Evolutionary conservation across 1,284 basidiomycete species (phyloP), one percentile per base, ranked within the genome.

Genomic region (Cryptococcus deneoformans): DNA sequence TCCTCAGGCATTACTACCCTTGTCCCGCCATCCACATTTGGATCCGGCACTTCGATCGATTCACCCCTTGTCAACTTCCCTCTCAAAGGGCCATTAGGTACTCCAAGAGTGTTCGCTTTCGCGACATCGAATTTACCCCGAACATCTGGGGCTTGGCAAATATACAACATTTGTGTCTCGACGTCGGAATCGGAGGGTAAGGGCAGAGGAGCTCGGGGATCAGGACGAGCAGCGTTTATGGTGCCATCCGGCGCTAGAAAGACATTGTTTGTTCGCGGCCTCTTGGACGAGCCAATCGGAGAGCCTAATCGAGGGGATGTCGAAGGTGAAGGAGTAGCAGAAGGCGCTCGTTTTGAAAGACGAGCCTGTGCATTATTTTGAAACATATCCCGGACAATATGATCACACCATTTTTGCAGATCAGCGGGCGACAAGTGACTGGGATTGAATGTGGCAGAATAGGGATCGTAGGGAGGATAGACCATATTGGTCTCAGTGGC

Each of bases 91-190:
- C 90, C 89, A 2, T 79, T 78, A 1, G 83, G 81, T 3, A 98
- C 80, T 8, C 87, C 87, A 0, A 92, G 80, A 38, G 79, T 82
- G 6, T 80, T 70, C 0, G 92, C 90, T 62, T 84, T 86, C 56
- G 77, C 76, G 0, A 77, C 85, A 62, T 95, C 84, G 69, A 98
- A 95, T 75, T 90, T 92, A n/a, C 93, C 93, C 3, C 91, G 85
- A 42, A 87, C 80, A 2, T 81, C 81, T 0, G 92, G 89, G 0
- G 91, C 90, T 50, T 90, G 82, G 45, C 88, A 76, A 29, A 94
- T 81, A 72, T 93, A 96, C 24, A 79, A 77, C 59, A 79, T 71
- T 24, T 76, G 69, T 4, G 70, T 72, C 9, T 65, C 59, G 6
- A 64, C 66, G 20, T 71, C 68, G 34, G 62, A 59, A 9, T 58